Evolutionary conservation across 2,329 filamentous ascomycete species (phyloP).

Genomic region (Septoria petroselini): DNA sequence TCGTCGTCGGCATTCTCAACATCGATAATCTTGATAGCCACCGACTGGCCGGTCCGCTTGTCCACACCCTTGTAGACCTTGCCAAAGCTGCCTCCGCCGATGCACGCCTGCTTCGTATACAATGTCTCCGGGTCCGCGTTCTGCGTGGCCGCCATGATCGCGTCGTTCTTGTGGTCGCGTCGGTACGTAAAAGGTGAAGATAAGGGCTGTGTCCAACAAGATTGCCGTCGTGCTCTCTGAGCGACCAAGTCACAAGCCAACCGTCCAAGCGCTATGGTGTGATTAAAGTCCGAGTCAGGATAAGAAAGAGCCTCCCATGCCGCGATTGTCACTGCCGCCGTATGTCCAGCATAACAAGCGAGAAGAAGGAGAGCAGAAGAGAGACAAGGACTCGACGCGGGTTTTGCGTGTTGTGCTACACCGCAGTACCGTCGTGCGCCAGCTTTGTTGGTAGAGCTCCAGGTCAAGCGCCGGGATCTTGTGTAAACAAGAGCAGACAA

Average conservation of each 20-base stretch:
- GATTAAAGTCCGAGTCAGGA: background rate
- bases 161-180: constrained; percentile 7
- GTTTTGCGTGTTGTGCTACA: background rate
- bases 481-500: constrained; percentile 2
- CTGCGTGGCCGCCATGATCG: constrained; percentile 29
- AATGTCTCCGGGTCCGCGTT: constrained; percentile 78
- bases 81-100: constrained; percentile 95
- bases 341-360: constrained; percentile 6
- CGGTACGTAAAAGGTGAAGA: background rate
- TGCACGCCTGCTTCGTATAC: constrained; percentile 72
- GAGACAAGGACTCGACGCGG: background rate
- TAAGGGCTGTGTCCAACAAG: background rate
- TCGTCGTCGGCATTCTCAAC: constrained; percentile 99
- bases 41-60: constrained; percentile 85
- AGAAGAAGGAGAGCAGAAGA: background rate
- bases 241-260: background rate
- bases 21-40: constrained; percentile 98
- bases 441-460: background rate
- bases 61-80: constrained; percentile 99
- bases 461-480: constrained; percentile 13
- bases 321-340: constrained; percentile 9
- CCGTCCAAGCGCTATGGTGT: background rate
- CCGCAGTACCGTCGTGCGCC: constrained; percentile 5
- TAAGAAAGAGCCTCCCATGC: constrained; percentile 1
- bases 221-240: constrained; percentile 1